Conservation (phyloP, 2,329 filamentous ascomycete genomes). For the Chalara sp. region DNA sequence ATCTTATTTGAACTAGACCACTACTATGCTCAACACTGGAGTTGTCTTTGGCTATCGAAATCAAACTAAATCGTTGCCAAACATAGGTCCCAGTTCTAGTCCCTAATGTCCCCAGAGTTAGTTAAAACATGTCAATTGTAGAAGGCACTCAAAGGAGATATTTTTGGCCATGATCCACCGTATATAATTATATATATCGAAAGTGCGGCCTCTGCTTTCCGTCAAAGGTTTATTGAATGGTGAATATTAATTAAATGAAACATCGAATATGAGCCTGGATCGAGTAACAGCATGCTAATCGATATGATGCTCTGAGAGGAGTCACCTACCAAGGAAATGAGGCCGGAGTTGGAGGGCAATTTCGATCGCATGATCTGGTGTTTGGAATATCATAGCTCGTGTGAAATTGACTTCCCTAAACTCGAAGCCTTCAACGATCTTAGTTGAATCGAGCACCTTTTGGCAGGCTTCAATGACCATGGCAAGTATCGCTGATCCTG, state of each 20-base stretch:
- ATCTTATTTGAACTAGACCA: neutral
- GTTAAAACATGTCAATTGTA: no score
- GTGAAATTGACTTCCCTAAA: slow-evolving; percentile 36
- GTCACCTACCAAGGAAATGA: no score
- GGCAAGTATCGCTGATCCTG: slow-evolving; percentile 23
- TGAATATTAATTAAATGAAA: no score
- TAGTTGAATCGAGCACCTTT: slow-evolving; percentile 5
- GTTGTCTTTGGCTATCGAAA: slow-evolving; percentile 1
- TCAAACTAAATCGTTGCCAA: slow-evolving; percentile 7
- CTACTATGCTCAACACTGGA: neutral
- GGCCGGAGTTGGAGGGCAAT: neutral
- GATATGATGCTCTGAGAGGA: no score
- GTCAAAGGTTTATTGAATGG: no score
- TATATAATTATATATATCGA: no score
- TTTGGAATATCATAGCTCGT: slow-evolving; percentile 37
- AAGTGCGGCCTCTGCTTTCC: no score
- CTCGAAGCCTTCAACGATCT: slow-evolving; percentile 1
- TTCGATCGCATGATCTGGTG: slow-evolving; percentile 19
- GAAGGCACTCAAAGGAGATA: no score
- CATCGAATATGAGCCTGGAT: no score
- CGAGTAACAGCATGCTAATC: no score
- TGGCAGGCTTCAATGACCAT: slow-evolving; percentile 25
- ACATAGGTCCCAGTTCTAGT: neutral
- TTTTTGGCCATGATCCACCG: no score
- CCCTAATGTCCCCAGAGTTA: no score